phyloP scores from a whole-genome alignment of 1,284 basidiomycete species.

The Cutaneotrichosporon daszewskae region DNA sequence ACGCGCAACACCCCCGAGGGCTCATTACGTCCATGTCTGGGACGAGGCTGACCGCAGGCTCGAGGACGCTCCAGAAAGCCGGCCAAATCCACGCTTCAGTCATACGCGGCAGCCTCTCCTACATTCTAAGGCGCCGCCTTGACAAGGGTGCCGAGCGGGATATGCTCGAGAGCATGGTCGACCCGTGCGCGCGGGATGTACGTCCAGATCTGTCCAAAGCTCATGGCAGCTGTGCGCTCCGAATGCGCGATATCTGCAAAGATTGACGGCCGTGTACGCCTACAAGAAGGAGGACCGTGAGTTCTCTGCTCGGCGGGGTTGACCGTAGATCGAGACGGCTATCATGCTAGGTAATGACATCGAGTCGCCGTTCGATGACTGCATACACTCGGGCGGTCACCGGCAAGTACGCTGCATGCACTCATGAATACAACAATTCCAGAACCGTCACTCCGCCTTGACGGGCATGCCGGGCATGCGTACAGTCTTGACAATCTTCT shows the following conservation, averaged over 20 bases:
- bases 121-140: too few species aligned
- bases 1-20: too few species aligned
- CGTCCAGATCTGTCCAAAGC: slow-evolving; percentile 7
- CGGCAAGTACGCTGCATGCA: too few species aligned
- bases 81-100: slow-evolving; percentile 8
- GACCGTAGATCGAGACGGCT: too few species aligned
- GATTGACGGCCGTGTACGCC: slow-evolving; percentile 39
- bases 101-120: neutral
- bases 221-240: slow-evolving; percentile 23
- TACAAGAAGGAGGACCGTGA: too few species aligned
- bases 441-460: slow-evolving; percentile 1
- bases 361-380: too few species aligned
- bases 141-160: slow-evolving; percentile 7
- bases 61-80: slow-evolving; percentile 1
- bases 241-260: slow-evolving; percentile 29
- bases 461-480: slow-evolving; percentile 3
- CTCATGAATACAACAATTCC: too few species aligned
- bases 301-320: too few species aligned
- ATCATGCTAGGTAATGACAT: too few species aligned
- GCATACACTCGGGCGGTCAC: too few species aligned
- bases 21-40: too few species aligned
- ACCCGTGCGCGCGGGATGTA: slow-evolving; percentile 27
- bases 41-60: slow-evolving; percentile 2
- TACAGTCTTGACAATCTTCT: neutral
- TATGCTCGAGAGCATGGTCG: slow-evolving; percentile 20